Conservation (phyloP, 2,329 filamentous ascomycete genomes). For the Beauveria varroae region DNA sequence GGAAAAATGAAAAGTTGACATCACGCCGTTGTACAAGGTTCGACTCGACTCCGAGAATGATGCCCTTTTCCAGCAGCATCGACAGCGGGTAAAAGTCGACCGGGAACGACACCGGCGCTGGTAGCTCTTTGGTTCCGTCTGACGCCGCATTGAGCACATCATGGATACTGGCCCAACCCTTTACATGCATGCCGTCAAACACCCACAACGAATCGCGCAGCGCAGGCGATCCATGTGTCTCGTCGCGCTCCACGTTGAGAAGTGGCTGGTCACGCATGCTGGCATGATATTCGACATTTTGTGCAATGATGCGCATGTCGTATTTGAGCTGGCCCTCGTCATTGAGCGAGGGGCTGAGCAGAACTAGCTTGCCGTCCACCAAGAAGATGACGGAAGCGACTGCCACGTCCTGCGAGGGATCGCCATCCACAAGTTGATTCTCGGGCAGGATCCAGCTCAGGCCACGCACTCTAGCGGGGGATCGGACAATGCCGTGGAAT, state of each 20-base stretch:
- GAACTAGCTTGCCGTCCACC: slow-evolving; percentile 93
- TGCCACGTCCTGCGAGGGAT: slow-evolving; percentile 91
- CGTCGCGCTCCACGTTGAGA: slow-evolving; percentile 24
- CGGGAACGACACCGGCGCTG: slow-evolving; percentile 65
- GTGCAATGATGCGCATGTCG: slow-evolving; percentile 93
- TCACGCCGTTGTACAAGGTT: slow-evolving; percentile 91
- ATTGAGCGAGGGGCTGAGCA: slow-evolving; percentile 79
- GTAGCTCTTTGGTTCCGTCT: slow-evolving; percentile 61
- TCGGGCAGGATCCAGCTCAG: slow-evolving; percentile 96
- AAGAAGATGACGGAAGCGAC: slow-evolving; percentile 90
- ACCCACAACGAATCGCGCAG: slow-evolving; percentile 87
- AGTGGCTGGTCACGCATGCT: slow-evolving; percentile 78
- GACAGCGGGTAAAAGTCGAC: slow-evolving; percentile 96
- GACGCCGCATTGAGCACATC: slow-evolving; percentile 70
- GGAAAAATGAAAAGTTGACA: slow-evolving; percentile 82
- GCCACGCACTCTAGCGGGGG: slow-evolving; percentile 83
- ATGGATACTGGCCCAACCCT: slow-evolving; percentile 82
- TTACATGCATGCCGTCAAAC: slow-evolving; percentile 80
- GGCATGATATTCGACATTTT: slow-evolving; percentile 92
- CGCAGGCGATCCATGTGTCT: slow-evolving; percentile 32
- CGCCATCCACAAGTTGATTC: slow-evolving; percentile 78
- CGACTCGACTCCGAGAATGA: slow-evolving; percentile 83
- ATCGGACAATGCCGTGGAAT: slow-evolving; percentile 91
- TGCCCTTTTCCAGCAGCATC: slow-evolving; percentile 78
- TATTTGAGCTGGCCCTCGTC: slow-evolving; percentile 85